These are phyloP conservation scores for Russula virescens DNA, from an alignment of 768 basidiomycete genomes.

Conservation along the genomic window DNA sequence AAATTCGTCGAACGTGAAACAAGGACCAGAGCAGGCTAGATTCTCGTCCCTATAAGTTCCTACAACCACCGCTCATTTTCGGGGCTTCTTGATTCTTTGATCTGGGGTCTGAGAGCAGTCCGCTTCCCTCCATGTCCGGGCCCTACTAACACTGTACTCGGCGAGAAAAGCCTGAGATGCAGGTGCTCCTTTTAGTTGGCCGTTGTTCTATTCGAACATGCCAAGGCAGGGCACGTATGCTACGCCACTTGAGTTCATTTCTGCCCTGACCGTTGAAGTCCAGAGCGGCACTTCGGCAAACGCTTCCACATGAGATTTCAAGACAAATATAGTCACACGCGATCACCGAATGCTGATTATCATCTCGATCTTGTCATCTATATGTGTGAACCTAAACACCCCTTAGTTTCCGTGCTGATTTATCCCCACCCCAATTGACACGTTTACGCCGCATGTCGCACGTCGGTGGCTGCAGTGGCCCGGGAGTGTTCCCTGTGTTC, in stretches of 20 bases:
- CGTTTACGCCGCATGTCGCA: not conserved
- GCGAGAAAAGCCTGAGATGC: too few species aligned
- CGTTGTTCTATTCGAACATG: not conserved
- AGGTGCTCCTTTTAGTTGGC: not conserved
- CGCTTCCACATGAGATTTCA: not conserved
- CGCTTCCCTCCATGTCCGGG: too few species aligned
- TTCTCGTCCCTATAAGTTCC: not conserved
- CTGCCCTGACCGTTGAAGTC: not conserved
- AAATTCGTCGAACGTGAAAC: not conserved
- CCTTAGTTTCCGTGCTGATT: not conserved
- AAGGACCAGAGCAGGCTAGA: not conserved
- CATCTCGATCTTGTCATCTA: not conserved
- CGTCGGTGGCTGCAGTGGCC: not conserved
- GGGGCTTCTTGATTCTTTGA: too few species aligned
- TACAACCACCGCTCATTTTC: too few species aligned
- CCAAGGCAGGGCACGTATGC: not conserved
- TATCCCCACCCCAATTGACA: not conserved
- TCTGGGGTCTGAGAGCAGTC: too few species aligned
- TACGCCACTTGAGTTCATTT: constrained; percentile 1
- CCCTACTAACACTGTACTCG: too few species aligned
- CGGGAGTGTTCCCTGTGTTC: too few species aligned
- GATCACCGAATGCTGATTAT: not conserved
- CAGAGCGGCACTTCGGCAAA: not conserved
- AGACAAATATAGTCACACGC: not conserved
- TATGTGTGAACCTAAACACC: not conserved